phyloP scores from a whole-genome alignment of 164 flowering plant genomes.

The Vitis cinerea region DNA sequence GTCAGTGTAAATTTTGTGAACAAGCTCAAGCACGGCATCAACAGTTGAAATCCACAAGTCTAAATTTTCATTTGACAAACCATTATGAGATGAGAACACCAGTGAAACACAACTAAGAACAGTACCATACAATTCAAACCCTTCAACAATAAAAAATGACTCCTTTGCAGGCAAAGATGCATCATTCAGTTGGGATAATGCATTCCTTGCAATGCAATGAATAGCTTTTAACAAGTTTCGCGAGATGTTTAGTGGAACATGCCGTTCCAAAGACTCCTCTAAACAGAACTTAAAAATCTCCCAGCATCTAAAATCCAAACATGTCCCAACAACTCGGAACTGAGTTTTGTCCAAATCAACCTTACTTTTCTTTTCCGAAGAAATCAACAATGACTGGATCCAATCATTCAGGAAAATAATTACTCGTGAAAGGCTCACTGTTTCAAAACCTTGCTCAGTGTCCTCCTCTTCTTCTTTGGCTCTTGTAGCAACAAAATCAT shows the following conservation, averaged over 20 bases:
- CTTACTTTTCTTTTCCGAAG: constrained; percentile 37
- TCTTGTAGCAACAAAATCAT: constrained; percentile 40
- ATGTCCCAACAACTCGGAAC: constrained; percentile 29
- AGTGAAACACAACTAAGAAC: constrained; percentile 50
- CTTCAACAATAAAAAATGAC: constrained; percentile 20
- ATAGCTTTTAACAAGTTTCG: constrained; percentile 52
- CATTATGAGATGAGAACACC: constrained; percentile 54
- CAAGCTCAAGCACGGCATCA: constrained; percentile 41
- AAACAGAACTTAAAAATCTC: constrained; percentile 68
- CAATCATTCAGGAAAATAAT: constrained; percentile 62
- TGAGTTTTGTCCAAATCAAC: constrained; percentile 17
- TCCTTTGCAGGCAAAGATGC: constrained; percentile 12
- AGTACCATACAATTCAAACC: constrained; percentile 27
- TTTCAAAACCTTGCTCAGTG: constrained; percentile 26
- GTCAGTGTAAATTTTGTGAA: constrained; percentile 20
- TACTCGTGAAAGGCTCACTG: constrained; percentile 51
- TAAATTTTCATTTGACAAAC: constrained; percentile 57
- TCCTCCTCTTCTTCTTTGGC: constrained; percentile 17
- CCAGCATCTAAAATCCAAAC: constrained; percentile 80
- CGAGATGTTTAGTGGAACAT: constrained; percentile 42
- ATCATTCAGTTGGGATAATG: constrained; percentile 20
- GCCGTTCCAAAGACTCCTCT: constrained; percentile 39
- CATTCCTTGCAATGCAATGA: constrained; percentile 37
- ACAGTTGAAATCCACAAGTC: constrained; percentile 64
- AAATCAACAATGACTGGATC: constrained; percentile 68